Conservation (phyloP, 169 alveolate species). For the Theileria parva region DNA sequence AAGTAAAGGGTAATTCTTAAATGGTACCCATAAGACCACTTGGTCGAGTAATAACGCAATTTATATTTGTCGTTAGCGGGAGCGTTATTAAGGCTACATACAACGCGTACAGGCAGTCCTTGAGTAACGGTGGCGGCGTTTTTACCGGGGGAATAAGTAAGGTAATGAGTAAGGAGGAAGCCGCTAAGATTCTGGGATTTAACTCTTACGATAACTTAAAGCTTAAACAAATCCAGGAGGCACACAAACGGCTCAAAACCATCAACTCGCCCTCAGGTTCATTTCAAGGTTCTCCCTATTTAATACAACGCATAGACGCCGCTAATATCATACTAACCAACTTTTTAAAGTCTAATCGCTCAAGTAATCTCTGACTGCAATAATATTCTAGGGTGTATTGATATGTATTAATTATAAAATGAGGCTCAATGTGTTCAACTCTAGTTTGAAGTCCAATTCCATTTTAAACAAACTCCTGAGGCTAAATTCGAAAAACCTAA, state of each 20-base stretch:
- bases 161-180: slow-evolving; percentile 64
- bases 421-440: neutral
- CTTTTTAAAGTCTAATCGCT: neutral
- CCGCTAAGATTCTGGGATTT: slow-evolving; percentile 61
- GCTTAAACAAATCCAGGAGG: slow-evolving; percentile 29
- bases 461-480: neutral
- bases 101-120: slow-evolving; percentile 47
- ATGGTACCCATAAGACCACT: slow-evolving; percentile 64
- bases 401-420: neutral
- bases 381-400: neutral
- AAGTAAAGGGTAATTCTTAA: neutral
- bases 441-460: neutral
- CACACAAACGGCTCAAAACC: slow-evolving; percentile 49
- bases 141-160: slow-evolving; percentile 12
- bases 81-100: slow-evolving; percentile 57
- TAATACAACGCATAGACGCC: slow-evolving; percentile 62
- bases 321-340: slow-evolving; percentile 44
- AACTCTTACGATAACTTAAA: slow-evolving; percentile 14
- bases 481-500: neutral
- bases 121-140: slow-evolving; percentile 18
- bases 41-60: slow-evolving; percentile 63
- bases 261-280: slow-evolving; percentile 49
- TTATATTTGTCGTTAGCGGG: slow-evolving; percentile 63
- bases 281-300: slow-evolving; percentile 63
- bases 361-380: neutral